A percentile compares a stretch with the other conserved stretches of the same genome.
Conservation (phyloP, 2,329 filamentous ascomycete genomes). For the Bimuria novae-zelandiae region DNA sequence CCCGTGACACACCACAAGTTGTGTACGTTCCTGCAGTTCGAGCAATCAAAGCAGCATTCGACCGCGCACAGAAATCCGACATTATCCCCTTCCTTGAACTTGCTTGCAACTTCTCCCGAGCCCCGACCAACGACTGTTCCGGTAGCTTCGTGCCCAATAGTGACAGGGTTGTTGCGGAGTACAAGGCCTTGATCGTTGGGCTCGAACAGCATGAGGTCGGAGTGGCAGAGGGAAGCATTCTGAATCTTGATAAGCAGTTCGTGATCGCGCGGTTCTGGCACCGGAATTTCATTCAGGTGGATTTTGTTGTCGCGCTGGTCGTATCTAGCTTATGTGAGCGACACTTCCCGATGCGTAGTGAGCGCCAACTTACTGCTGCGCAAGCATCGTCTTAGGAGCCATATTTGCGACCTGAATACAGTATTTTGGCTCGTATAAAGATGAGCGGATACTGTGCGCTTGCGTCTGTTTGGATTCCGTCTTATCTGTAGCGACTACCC, state of each 20-base stretch:
- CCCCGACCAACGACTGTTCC: constrained; percentile 33
- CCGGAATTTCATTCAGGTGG: constrained; percentile 51
- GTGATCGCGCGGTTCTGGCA: constrained; percentile 50
- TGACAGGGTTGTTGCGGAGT: constrained; percentile 37
- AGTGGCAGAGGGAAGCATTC: constrained; percentile 49
- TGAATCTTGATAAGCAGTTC: constrained; percentile 48
- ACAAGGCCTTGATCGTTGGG: constrained; percentile 41
- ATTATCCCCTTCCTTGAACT: constrained; percentile 38
- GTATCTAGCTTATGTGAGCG: constrained; percentile 21
- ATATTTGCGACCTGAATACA: constrained; percentile 6
- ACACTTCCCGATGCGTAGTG: too few relatives aligned
- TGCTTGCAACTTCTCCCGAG: constrained; percentile 26
- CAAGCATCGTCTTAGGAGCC: constrained; percentile 32
- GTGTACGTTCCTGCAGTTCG: constrained; percentile 34
- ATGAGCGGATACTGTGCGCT: too few relatives aligned
- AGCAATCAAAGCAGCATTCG: constrained; percentile 41
- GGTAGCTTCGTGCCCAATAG: constrained; percentile 41
- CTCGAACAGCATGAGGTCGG: constrained; percentile 46
- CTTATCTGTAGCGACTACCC: too few relatives aligned
- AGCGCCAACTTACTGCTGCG: constrained; percentile 28
- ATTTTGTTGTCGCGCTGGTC: constrained; percentile 43
- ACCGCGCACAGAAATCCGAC: constrained; percentile 40
- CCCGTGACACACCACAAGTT: constrained; percentile 36
- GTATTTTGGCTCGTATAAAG: not conserved
- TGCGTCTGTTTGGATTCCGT: too few relatives aligned